Percentiles rank a stretch among this genome's conserved stretches.
These are phyloP conservation scores for Sporodiniella umbellata DNA, from an alignment of 371 early-diverging fungal genomes.

Conservation along the genomic window DNA sequence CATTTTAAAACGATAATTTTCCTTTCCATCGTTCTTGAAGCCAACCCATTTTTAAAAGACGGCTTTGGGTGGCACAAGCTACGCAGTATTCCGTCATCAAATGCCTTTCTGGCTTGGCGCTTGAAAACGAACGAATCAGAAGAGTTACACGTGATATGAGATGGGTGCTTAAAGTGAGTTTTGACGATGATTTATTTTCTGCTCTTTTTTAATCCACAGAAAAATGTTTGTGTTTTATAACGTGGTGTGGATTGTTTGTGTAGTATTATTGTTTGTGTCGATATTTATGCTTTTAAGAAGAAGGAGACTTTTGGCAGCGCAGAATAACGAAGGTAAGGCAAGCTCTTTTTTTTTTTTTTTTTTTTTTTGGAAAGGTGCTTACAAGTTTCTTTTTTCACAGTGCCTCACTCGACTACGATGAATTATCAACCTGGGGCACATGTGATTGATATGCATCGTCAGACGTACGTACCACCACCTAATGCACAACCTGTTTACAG, in stretches of 20 bases:
- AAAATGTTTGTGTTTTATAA: slow-evolving; percentile 18
- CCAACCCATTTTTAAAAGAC: too few species aligned
- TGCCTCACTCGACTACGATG: too few species aligned
- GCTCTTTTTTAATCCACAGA: background rate
- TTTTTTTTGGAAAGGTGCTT: too few species aligned
- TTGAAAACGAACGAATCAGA: too few species aligned
- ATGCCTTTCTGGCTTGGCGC: too few species aligned
- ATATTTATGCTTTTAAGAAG: slow-evolving; percentile 4
- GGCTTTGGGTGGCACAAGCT: too few species aligned
- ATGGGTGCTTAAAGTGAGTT: too few species aligned
- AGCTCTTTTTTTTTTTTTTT: too few species aligned
- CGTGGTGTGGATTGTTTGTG: slow-evolving; percentile 15
- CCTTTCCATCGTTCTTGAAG: too few species aligned
- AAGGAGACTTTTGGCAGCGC: slow-evolving; percentile 3
- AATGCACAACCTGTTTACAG: slow-evolving; percentile 1
- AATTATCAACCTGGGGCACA: background rate
- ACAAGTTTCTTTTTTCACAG: background rate
- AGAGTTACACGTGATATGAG: too few species aligned
- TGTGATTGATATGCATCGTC: slow-evolving; percentile 15
- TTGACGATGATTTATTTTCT: background rate
- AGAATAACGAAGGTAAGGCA: background rate
- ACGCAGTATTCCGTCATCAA: too few species aligned
- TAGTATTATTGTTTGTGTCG: slow-evolving; percentile 8
- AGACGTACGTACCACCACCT: background rate
- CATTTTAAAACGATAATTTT: too few species aligned